These are phyloP conservation scores for Tulasnella sp. DNA, from an alignment of 768 basidiomycete species.

Conservation along the genomic window DNA sequence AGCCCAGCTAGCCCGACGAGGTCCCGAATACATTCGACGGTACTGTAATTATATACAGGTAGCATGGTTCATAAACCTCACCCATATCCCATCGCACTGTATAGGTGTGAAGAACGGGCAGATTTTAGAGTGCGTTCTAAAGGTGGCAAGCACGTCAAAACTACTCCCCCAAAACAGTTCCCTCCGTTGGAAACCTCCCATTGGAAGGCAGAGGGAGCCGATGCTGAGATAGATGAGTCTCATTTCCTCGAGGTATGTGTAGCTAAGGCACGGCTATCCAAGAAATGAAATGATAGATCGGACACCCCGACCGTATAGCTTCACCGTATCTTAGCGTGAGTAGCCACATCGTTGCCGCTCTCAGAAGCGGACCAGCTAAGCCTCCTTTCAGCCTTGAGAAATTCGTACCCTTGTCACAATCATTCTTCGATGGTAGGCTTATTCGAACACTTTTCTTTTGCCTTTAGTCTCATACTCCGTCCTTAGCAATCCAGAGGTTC, in stretches of 20 bases:
- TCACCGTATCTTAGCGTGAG: constrained; percentile 26
- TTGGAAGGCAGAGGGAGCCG: neutral
- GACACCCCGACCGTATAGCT: neutral
- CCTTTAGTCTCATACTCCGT: neutral
- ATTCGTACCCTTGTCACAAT: constrained; percentile 20
- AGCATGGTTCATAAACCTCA: too few relatives aligned
- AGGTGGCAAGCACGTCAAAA: neutral
- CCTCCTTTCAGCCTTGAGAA: neutral
- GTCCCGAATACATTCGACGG: constrained; percentile 60
- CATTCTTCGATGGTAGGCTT: constrained; percentile 23
- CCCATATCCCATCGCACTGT: too few relatives aligned
- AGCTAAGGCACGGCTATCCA: neutral
- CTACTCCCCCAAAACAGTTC: neutral
- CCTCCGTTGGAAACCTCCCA: neutral
- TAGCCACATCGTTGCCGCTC: neutral
- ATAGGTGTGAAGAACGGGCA: neutral
- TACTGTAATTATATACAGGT: constrained; percentile 36
- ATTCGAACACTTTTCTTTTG: neutral
- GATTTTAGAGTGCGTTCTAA: neutral
- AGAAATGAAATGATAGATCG: neutral
- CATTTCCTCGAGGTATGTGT: constrained; percentile 28
- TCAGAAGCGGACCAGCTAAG: neutral
- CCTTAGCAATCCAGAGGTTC: constrained; percentile 26
- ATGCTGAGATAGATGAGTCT: neutral
- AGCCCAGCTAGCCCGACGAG: constrained; percentile 49